A percentile compares a stretch with the other conserved stretches of the same genome.
These are phyloP conservation scores for Areca catechu DNA, from an alignment of 176 grass and related monocot species.

Conservation along the genomic window DNA sequence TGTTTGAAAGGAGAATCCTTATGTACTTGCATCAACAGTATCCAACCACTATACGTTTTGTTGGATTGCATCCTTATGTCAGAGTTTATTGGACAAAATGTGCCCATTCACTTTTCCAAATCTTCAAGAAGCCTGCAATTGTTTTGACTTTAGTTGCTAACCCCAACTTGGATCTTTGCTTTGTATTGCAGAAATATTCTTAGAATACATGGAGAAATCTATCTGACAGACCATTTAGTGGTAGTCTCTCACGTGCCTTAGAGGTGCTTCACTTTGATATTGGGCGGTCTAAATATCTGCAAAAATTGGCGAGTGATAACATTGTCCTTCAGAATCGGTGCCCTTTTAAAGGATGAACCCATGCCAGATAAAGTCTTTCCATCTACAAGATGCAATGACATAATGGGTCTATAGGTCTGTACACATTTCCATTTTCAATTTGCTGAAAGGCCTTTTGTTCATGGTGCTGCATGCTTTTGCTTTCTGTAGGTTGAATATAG, in stretches of 20 bases:
- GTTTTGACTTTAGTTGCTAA: too few relatives aligned
- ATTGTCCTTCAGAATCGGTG: slow-evolving; percentile 14
- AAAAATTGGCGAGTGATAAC: slow-evolving; percentile 10
- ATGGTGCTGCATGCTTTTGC: not conserved
- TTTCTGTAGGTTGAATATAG: not conserved
- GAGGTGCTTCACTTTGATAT: slow-evolving; percentile 2
- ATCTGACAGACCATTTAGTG: slow-evolving; percentile 2
- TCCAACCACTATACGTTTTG: too few relatives aligned
- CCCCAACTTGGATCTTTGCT: not conserved
- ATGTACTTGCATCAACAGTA: too few relatives aligned
- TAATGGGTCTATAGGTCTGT: slow-evolving; percentile 13
- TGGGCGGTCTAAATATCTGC: slow-evolving; percentile 9
- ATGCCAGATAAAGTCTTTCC: slow-evolving; percentile 18
- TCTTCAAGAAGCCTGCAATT: too few relatives aligned
- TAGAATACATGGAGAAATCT: slow-evolving; percentile 30
- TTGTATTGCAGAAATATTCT: slow-evolving; percentile 2
- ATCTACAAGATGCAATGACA: slow-evolving; percentile 9
- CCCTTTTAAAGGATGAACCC: slow-evolving; percentile 15
- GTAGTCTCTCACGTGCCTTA: slow-evolving; percentile 7
- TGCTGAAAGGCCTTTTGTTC: not conserved
- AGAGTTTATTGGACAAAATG: too few relatives aligned
- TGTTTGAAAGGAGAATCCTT: too few relatives aligned
- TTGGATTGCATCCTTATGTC: too few relatives aligned
- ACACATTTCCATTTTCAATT: slow-evolving; percentile 7
- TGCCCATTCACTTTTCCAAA: too few relatives aligned